Evolutionary conservation across 73 alveolate genomes (phyloP), one percentile per base, ranked within the genome.

Genomic region (Paramecium sexaurelia): DNA sequence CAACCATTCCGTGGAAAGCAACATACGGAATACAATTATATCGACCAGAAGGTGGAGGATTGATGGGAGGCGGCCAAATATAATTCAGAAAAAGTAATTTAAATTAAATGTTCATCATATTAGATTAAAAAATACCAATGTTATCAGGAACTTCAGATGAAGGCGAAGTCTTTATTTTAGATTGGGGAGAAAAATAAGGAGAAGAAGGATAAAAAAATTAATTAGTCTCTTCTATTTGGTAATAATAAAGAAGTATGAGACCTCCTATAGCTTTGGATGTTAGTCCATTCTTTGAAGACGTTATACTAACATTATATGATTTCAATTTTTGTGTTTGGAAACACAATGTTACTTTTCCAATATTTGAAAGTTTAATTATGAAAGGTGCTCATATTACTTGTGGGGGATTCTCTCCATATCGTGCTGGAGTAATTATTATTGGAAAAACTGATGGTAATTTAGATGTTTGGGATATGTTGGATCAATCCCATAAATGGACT

Each of bases 251-350:
- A 90, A 84, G 94, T 89, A 96, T 91, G 85, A 95, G 99, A 85
- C 99, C 99, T 24, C 96, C 97, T 19, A 92, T 96, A 47, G 96
- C 98, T 33, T 92, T 98, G 67, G 98, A 98, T 85, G 92, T 92
- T 43, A 95, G 99, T 15, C 99, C 99, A 35, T 97, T 97, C 93
- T 98, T 95, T 85, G 95, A 92, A 11, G 99, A 98, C 89, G 84
- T 98, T 24, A 57, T 98, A 20, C 92, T 98, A 27, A 98, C 99
- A 15, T 97, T 98, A 3, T 99, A 98, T 93, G 99, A 98, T 91
- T 98, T 97, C 92, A 96, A 98, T 91, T 98, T 98, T 95, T 96
- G 98, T 55, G 96, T 98, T 55, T 98, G 99, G 99, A 97, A 96
- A 27, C 96, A 92, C 61, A 96, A 95, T 69, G 95, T 91, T 27